phyloP scores from a whole-genome alignment of 768 basidiomycete genomes.

The Collybiopsis luxurians region DNA sequence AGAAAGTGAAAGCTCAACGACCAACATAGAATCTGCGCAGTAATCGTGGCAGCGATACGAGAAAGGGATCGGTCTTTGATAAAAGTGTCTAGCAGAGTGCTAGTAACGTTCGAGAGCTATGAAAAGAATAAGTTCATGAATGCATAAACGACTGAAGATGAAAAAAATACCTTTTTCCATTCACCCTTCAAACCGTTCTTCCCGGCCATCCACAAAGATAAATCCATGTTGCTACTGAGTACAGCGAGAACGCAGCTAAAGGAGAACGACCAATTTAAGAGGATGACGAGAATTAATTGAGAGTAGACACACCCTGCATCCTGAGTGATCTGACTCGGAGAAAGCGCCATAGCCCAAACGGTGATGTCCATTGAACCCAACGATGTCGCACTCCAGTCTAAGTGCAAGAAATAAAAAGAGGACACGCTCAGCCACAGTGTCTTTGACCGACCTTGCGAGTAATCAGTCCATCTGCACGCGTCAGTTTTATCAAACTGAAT shows the following conservation, averaged over 20 bases:
- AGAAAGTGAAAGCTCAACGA: not conserved
- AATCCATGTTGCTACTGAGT: conserved; percentile 73
- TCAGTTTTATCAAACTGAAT: conserved; percentile 54
- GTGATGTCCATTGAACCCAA: conserved; percentile 74
- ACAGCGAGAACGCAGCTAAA: conserved; percentile 64
- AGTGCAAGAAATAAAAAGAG: not conserved
- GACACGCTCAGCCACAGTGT: not conserved
- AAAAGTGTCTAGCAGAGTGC: conserved; percentile 38
- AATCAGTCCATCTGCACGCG: conserved; percentile 44
- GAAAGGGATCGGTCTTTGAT: conserved; percentile 6
- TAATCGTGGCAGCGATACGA: conserved; percentile 33
- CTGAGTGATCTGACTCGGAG: conserved; percentile 63
- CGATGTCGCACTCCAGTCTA: conserved; percentile 68
- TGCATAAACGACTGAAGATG: not conserved
- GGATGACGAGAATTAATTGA: not conserved
- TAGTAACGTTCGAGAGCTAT: conserved; percentile 57
- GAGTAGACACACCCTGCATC: conserved; percentile 50
- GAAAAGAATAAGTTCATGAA: not conserved
- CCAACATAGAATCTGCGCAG: conserved; percentile 55
- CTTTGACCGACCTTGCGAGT: conserved; percentile 40
- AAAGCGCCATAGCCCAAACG: conserved; percentile 54
- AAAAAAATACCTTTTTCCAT: conserved; percentile 55
- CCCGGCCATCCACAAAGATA: conserved; percentile 61
- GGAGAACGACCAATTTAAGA: not conserved
- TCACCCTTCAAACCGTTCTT: conserved; percentile 73